Percentiles rank a stretch among this genome's conserved stretches.
Evolutionary conservation across 2,329 filamentous ascomycete species (phyloP).

Genomic region (Curvularia spicifera): DNA sequence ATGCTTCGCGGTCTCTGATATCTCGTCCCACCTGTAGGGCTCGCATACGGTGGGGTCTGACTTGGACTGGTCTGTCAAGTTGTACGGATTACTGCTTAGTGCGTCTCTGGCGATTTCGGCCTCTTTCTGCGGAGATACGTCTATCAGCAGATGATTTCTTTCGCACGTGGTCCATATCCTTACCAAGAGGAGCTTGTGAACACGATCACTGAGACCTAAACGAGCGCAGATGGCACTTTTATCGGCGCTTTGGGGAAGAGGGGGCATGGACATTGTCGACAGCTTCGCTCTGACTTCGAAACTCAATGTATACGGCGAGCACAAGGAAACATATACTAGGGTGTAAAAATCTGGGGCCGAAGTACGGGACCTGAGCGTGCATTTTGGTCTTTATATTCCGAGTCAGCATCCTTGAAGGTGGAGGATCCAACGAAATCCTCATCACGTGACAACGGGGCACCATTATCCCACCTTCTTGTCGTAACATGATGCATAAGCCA

Average conservation of each 20-base stretch:
- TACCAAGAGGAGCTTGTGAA: conserved; percentile 57
- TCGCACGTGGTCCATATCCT: conserved; percentile 10
- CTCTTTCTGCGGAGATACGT: conserved; percentile 47
- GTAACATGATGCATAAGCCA: conserved; percentile 28
- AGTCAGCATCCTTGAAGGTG: conserved; percentile 14
- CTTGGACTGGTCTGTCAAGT: conserved; percentile 49
- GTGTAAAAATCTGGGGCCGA: background rate
- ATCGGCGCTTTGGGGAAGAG: conserved; percentile 54
- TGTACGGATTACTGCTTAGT: conserved; percentile 49
- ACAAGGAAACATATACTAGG: background rate
- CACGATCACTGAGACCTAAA: conserved; percentile 50
- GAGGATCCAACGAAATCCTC: conserved; percentile 12
- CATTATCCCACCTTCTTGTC: conserved; percentile 28
- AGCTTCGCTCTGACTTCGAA: background rate
- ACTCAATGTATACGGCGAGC: conserved; percentile 3
- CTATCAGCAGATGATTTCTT: conserved; percentile 11
- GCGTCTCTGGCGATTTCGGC: conserved; percentile 51
- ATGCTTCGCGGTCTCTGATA: conserved; percentile 57
- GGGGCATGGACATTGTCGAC: conserved; percentile 25
- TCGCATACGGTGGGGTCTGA: conserved; percentile 37
- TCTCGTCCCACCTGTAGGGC: conserved; percentile 56
- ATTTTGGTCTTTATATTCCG: conserved; percentile 31
- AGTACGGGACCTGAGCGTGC: background rate
- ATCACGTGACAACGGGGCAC: conserved; percentile 34
- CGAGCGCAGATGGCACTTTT: conserved; percentile 54